Evolutionary conservation across 306 rosid genomes (phyloP).

Genomic region (Begonia peltatifolia): DNA sequence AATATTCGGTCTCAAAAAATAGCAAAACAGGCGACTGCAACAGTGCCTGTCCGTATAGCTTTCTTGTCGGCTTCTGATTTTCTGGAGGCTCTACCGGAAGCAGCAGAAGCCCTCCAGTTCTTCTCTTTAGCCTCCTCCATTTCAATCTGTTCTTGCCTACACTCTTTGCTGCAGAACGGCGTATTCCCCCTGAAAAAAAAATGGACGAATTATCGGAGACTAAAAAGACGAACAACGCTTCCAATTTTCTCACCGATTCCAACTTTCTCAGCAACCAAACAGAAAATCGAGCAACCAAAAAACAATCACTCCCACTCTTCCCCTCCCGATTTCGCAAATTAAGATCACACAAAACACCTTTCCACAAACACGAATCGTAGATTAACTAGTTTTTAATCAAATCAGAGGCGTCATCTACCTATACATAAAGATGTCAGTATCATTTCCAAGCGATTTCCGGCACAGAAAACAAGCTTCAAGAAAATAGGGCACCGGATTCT

Average conservation of each 20-base stretch:
- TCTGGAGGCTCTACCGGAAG: conserved; percentile 28
- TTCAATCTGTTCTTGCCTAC: conserved; percentile 76
- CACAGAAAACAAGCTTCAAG: conserved; percentile 84
- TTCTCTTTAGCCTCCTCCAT: conserved; percentile 64
- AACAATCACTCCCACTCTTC: background rate
- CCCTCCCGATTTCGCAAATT: no score
- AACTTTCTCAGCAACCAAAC: background rate
- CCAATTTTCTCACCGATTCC: background rate
- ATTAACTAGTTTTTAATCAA: background rate
- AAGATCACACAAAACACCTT: background rate
- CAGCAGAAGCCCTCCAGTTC: conserved; percentile 34
- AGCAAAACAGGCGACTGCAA: conserved; percentile 48
- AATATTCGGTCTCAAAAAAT: conserved; percentile 1
- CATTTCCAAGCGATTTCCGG: conserved; percentile 47
- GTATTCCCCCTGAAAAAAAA: conserved; percentile 58
- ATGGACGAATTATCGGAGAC: no score
- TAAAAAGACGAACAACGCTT: conserved; percentile 1
- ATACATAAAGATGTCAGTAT: conserved; percentile 84
- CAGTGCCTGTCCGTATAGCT: conserved; percentile 51
- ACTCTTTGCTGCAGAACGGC: conserved; percentile 90
- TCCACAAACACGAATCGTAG: background rate
- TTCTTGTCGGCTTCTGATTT: conserved; percentile 47
- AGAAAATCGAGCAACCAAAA: background rate
- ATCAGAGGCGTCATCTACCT: conserved; percentile 2
- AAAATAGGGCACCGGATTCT: conserved; percentile 43